These are phyloP conservation scores for Saccharomycopsis selenospora DNA, from an alignment of 805 yeast genomes.

Conservation along the genomic window DNA sequence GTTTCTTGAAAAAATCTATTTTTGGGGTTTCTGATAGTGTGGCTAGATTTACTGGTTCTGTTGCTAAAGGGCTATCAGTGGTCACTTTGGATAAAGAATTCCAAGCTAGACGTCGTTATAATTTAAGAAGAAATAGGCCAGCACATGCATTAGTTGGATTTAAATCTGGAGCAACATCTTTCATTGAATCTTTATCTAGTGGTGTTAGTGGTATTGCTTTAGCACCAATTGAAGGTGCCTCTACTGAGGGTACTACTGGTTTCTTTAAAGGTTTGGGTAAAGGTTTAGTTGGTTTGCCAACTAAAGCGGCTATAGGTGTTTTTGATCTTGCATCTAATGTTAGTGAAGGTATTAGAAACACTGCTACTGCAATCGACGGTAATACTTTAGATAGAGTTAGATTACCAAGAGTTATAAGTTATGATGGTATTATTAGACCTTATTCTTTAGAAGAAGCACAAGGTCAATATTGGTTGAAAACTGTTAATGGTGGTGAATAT, in stretches of 20 bases:
- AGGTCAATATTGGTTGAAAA: constrained; percentile 89
- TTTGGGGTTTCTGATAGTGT: constrained; percentile 92
- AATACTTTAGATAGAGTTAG: constrained; percentile 74
- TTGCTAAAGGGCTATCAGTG: constrained; percentile 88
- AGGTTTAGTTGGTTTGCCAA: constrained; percentile 92
- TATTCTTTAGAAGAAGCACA: constrained; percentile 79
- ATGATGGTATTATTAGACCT: constrained; percentile 66
- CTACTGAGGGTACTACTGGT: constrained; percentile 83
- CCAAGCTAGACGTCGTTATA: constrained; percentile 73
- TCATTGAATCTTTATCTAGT: constrained; percentile 77
- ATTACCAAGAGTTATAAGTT: constrained; percentile 68
- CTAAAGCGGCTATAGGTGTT: constrained; percentile 92
- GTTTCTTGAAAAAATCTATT: constrained; percentile 89
- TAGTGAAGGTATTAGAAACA: constrained; percentile 87
- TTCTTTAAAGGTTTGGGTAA: constrained; percentile 90
- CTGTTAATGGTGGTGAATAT: constrained; percentile 72
- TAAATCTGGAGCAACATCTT: constrained; percentile 79
- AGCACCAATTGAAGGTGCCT: constrained; percentile 87
- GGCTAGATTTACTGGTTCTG: constrained; percentile 85
- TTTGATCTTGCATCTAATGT: constrained; percentile 89
- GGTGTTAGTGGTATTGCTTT: constrained; percentile 87
- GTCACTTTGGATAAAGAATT: constrained; percentile 82
- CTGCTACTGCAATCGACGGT: constrained; percentile 83
- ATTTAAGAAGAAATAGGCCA: constrained; percentile 70
- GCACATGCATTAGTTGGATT: constrained; percentile 81